A percentile compares a stretch with the other conserved stretches of the same genome.
phyloP scores from a whole-genome alignment of 179 eudicot species.

The Camellia oleifera region DNA sequence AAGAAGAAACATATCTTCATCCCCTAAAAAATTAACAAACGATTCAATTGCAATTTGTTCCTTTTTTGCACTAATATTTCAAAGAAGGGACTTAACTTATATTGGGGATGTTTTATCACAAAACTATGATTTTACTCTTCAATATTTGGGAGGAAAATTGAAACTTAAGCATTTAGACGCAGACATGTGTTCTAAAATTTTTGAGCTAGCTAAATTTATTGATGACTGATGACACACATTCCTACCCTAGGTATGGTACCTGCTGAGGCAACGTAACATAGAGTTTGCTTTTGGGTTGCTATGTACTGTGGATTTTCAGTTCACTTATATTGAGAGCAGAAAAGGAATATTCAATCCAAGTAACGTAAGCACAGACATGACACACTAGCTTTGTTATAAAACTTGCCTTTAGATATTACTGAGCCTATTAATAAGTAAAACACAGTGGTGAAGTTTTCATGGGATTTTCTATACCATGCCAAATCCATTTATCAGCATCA shows the following conservation, averaged over 20 bases:
- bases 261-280: background rate
- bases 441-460: too few species aligned
- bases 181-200: background rate
- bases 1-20: background rate
- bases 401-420: too few species aligned
- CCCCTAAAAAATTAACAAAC: background rate
- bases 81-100: background rate
- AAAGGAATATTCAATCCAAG: background rate
- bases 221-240: background rate
- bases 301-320: background rate
- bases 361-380: background rate
- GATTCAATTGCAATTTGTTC: background rate
- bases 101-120: background rate
- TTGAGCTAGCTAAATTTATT: background rate
- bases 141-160: background rate
- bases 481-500: slow-evolving; percentile 2
- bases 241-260: background rate
- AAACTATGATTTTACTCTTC: background rate
- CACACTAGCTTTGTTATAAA: background rate
- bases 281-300: background rate
- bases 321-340: background rate
- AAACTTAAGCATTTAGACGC: background rate
- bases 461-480: background rate
- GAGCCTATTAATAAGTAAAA: too few species aligned
- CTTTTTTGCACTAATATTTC: background rate